Evolutionary conservation across 2,329 filamentous ascomycete genomes (phyloP).

Genomic region (Ampelomyces quisqualis): DNA sequence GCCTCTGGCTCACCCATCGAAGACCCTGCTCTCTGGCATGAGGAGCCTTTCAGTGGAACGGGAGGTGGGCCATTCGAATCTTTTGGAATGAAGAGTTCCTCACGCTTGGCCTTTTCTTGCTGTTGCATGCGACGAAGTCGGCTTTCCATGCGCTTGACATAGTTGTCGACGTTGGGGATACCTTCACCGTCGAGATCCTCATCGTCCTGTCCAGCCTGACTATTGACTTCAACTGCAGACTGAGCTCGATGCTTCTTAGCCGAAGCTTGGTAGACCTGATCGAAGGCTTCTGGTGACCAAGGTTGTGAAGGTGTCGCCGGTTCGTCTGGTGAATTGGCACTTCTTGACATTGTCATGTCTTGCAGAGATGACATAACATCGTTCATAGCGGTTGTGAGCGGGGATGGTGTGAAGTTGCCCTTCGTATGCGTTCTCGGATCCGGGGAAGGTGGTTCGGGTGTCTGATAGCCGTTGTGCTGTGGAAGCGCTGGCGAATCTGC

Average conservation of each 20-base stretch:
- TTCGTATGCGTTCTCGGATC: conserved; percentile 34
- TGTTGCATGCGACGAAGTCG: conserved; percentile 71
- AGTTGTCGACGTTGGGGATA: conserved; percentile 75
- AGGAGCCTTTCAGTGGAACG: conserved; percentile 60
- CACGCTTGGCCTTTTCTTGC: conserved; percentile 39
- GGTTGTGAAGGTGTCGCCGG: conserved; percentile 65
- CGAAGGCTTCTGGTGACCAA: conserved; percentile 91
- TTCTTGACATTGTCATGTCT: conserved; percentile 68
- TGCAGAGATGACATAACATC: conserved; percentile 95
- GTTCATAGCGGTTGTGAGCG: conserved; percentile 92
- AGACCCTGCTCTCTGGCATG: conserved; percentile 44
- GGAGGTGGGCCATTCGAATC: conserved; percentile 56
- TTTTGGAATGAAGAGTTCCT: conserved; percentile 54
- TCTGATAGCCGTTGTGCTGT: conserved; percentile 51
- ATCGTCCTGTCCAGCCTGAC: conserved; percentile 41
- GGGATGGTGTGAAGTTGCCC: conserved; percentile 72
- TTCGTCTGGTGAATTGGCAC: conserved; percentile 55
- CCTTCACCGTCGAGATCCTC: conserved; percentile 60
- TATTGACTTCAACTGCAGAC: conserved; percentile 71
- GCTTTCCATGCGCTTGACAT: conserved; percentile 89
- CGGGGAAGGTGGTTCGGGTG: conserved; percentile 69
- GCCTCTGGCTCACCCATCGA: conserved; percentile 39
- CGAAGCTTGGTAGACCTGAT: conserved; percentile 52
- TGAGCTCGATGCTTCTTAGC: conserved; percentile 53
- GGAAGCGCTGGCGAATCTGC: conserved; percentile 38